These are phyloP conservation scores for Pseudogymnoascus sp. DNA, from an alignment of 2,329 filamentous ascomycete species.

Conservation along the genomic window DNA sequence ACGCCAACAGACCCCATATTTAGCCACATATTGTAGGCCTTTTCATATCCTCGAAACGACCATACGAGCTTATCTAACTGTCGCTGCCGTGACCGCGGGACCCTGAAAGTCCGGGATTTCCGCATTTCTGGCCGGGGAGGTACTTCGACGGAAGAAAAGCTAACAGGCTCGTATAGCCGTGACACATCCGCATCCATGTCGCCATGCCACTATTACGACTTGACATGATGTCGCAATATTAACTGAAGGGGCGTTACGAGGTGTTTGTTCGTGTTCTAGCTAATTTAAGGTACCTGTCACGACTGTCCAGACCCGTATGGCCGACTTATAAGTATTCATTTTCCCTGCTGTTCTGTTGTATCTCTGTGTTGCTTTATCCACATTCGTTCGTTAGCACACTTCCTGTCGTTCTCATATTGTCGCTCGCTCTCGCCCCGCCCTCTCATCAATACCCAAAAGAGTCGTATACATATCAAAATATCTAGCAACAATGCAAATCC, in stretches of 20 bases:
- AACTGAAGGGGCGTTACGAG: slow-evolving; percentile 1
- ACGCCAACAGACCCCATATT: background rate
- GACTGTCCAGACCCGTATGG: background rate
- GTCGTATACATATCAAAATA: background rate
- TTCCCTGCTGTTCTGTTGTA: background rate
- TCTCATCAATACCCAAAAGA: background rate
- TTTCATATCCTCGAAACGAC: background rate
- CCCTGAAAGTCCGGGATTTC: background rate
- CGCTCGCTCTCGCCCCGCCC: background rate
- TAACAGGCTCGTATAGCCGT: background rate
- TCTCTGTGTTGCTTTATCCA: background rate
- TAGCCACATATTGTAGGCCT: background rate
- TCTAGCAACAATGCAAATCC: background rate
- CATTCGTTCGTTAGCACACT: background rate
- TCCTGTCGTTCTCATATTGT: background rate
- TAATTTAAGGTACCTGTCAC: background rate
- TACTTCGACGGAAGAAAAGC: background rate
- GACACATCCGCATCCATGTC: background rate
- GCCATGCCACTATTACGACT: background rate
- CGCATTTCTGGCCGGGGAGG: background rate
- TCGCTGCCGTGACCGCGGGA: background rate
- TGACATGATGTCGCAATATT: background rate
- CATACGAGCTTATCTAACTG: background rate
- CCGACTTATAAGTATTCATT: background rate
- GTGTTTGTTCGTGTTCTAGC: background rate